A percentile compares a stretch with the other conserved stretches of the same genome.
Conservation (phyloP, 768 basidiomycete genomes). For the Lactarius tabidus region DNA sequence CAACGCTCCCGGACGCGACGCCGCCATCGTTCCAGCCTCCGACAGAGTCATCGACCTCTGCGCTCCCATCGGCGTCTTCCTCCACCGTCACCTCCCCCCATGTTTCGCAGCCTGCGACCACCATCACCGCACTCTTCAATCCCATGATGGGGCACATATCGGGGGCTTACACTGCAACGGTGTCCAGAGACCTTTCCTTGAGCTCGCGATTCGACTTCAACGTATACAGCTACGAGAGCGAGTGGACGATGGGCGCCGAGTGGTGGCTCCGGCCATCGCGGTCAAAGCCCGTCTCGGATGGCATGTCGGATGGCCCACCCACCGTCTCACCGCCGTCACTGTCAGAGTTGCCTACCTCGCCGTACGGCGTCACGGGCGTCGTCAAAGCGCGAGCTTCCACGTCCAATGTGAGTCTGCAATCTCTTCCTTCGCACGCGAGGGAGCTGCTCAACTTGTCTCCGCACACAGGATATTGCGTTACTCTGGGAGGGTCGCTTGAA, state of each 20-base stretch:
- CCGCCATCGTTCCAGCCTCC: slow-evolving; percentile 57
- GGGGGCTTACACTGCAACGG: slow-evolving; percentile 84
- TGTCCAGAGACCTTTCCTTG: slow-evolving; percentile 78
- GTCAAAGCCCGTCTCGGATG: slow-evolving; percentile 29
- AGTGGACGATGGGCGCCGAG: slow-evolving; percentile 93
- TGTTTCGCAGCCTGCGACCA: slow-evolving; percentile 80
- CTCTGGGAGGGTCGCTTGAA: slow-evolving; percentile 93
- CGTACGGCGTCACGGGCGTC: slow-evolving; percentile 63
- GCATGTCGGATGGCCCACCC: slow-evolving; percentile 29
- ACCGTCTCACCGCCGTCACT: slow-evolving; percentile 20
- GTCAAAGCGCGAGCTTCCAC: slow-evolving; percentile 89
- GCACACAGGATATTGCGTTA: slow-evolving; percentile 71
- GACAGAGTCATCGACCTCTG: slow-evolving; percentile 35
- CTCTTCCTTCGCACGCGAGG: not conserved
- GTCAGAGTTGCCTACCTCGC: slow-evolving; percentile 25
- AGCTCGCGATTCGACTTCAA: slow-evolving; percentile 95
- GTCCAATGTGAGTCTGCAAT: slow-evolving; percentile 60
- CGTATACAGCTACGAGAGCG: slow-evolving; percentile 93
- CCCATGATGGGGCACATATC: slow-evolving; percentile 95
- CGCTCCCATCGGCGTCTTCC: slow-evolving; percentile 32
- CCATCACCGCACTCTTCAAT: slow-evolving; percentile 91
- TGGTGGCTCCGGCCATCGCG: slow-evolving; percentile 82
- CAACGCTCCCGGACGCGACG: slow-evolving; percentile 80
- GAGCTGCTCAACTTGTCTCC: slow-evolving; percentile 5
- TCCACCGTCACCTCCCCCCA: slow-evolving; percentile 31